Evolutionary conservation across 2,329 filamentous ascomycete genomes (phyloP), one percentile per base, ranked within the genome.

Genomic region (Trichoderma asperellum): DNA sequence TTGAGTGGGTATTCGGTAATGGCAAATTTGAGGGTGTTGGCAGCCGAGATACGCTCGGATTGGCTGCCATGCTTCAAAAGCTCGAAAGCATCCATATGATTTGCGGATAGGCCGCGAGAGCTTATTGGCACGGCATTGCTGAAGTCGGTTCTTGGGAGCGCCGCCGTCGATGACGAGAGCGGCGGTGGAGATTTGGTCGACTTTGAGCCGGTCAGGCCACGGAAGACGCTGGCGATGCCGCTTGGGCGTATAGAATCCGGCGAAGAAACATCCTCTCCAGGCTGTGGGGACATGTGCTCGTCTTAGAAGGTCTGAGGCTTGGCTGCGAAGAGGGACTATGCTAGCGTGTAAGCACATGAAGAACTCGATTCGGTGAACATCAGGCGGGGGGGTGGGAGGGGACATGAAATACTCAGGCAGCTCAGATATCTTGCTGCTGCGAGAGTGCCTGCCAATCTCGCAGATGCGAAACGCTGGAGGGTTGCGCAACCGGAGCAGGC

Each of bases 141-240:
- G 64, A 83, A 83, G 69, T 86, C 82, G 73, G 83, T 78, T 62
- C 81, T 76, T 70, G 83, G 79, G 40, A 80, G 75, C 71, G 81
- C 74, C 60, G 78, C 77, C 67, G 76, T 73, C 2, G 81, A 78
- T 40, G 78, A 77, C 61, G 83, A 81, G 71, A 81, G 77, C 55
- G 81, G 79, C 5, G 83, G 80, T 60, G 83, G 81, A 27, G 85
- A 83, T 73, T 86, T 89, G 57, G 82, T 82, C 69, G 85, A 80
- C 77, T 84, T 88, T 69, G 83, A 83, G 74, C 83, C 84, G 60
- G 88, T 85, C 74, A 91, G 80, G 73, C 86, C 88, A 75, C 88
- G 89, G 76, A 91, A 88, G 71, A 91, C 88, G 73, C 87, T 86
- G 74, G 87, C 87, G 74, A 91, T 82, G 73, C 87, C 87, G 71